phyloP scores from a whole-genome alignment of 176 grass and related monocot species.

The Avena sativa region DNA sequence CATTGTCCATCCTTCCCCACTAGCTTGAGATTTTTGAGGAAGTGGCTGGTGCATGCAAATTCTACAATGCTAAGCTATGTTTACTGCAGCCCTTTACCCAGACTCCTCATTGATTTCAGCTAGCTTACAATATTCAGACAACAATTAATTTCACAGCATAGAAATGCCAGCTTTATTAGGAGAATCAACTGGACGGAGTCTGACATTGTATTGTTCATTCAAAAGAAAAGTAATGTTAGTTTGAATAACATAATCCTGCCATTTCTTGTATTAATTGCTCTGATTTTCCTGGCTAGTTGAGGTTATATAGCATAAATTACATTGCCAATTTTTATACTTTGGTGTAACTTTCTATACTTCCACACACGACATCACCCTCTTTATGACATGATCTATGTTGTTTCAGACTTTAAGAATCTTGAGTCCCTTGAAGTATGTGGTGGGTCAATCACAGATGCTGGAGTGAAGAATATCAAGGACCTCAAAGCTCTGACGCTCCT shows the following conservation, averaged over 20 bases:
- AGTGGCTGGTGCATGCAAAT: background rate
- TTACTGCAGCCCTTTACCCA: background rate
- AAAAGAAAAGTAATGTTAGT: slow-evolving; percentile 2
- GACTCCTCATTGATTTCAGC: background rate
- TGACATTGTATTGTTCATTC: background rate
- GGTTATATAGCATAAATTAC: background rate
- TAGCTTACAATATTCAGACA: background rate
- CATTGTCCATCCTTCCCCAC: background rate
- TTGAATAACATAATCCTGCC: slow-evolving; percentile 4
- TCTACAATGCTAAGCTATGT: background rate
- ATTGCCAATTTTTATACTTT: background rate
- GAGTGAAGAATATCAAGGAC: slow-evolving; percentile 98
- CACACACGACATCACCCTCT: background rate
- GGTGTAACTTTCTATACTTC: background rate
- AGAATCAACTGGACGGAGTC: background rate
- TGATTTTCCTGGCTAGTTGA: background rate
- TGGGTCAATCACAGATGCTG: slow-evolving; percentile 79
- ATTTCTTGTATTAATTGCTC: background rate
- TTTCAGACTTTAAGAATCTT: slow-evolving; percentile 88
- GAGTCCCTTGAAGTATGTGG: slow-evolving; percentile 83
- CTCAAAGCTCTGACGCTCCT: slow-evolving; percentile 68
- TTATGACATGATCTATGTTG: slow-evolving; percentile 28
- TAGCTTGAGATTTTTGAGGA: background rate
- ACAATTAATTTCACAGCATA: background rate
- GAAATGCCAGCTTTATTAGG: background rate